Conservation (phyloP, 495 filamentous ascomycete genomes). For the Hyphodiscus hymeniophilus region DNA sequence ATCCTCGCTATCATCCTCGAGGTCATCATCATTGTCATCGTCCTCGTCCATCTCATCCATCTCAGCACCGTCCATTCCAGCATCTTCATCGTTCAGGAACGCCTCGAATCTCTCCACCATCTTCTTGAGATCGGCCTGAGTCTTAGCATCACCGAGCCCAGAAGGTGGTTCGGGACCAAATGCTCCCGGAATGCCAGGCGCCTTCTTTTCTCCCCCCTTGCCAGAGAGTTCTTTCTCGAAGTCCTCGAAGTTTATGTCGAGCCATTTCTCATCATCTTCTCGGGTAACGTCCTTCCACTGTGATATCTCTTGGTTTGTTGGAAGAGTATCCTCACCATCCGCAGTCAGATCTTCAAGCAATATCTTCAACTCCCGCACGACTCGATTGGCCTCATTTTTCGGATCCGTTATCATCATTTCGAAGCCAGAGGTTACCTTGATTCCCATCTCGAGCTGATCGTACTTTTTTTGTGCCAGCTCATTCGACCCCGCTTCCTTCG, state of each 20-base stretch:
- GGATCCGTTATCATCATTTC: slow-evolving; percentile 74
- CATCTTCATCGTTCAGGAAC: slow-evolving; percentile 84
- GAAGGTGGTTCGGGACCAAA: slow-evolving; percentile 15
- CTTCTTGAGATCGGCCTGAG: slow-evolving; percentile 77
- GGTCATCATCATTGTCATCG: slow-evolving; percentile 45
- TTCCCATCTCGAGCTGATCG: slow-evolving; percentile 60
- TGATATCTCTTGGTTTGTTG: slow-evolving; percentile 63
- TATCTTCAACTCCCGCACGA: slow-evolving; percentile 64
- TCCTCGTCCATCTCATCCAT: slow-evolving; percentile 63
- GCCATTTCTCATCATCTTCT: slow-evolving; percentile 83
- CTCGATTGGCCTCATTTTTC: slow-evolving; percentile 53
- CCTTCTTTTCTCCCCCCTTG: slow-evolving; percentile 26
- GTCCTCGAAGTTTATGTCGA: slow-evolving; percentile 84
- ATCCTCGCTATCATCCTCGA: slow-evolving; percentile 37
- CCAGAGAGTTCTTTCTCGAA: slow-evolving; percentile 76
- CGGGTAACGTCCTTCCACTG: slow-evolving; percentile 50
- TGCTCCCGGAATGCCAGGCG: slow-evolving; percentile 7
- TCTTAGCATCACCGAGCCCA: slow-evolving; percentile 67
- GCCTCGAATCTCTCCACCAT: slow-evolving; percentile 87
- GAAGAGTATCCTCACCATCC: slow-evolving; percentile 45
- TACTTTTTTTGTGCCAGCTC: slow-evolving; percentile 29
- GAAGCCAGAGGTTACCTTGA: slow-evolving; percentile 85
- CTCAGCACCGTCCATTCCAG: slow-evolving; percentile 71
- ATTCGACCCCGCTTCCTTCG: slow-evolving; percentile 6
- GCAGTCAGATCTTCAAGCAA: slow-evolving; percentile 57